Evolutionary conservation across 75 land plant genomes (phyloP).

Genomic region (Cryptomeria japonica): DNA sequence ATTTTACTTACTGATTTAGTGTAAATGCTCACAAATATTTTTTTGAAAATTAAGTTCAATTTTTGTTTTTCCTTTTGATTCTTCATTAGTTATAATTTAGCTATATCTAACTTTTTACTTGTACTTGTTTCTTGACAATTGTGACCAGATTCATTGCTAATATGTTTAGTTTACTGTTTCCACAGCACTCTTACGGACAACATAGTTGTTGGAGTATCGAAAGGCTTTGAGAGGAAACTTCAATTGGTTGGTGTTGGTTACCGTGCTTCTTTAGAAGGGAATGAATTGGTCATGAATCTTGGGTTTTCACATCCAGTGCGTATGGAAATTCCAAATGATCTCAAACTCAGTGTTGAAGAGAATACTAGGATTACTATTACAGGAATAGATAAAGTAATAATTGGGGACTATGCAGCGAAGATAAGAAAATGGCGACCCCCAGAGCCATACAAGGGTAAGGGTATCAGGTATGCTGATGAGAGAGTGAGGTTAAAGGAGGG

Average conservation of each 20-base stretch:
- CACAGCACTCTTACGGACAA: slow-evolving; percentile 91
- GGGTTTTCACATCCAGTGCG: slow-evolving; percentile 94
- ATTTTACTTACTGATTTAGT: neutral
- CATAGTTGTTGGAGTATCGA: slow-evolving; percentile 95
- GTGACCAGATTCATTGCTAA: neutral
- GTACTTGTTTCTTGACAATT: neutral
- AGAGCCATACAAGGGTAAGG: slow-evolving; percentile 98
- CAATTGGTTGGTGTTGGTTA: slow-evolving; percentile 95
- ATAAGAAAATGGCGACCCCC: slow-evolving; percentile 93
- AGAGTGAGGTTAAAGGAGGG: slow-evolving; percentile 87
- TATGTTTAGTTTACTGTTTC: neutral
- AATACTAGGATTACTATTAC: slow-evolving; percentile 79
- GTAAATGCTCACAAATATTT: neutral
- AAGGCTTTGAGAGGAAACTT: slow-evolving; percentile 92
- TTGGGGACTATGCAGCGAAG: slow-evolving; percentile 90
- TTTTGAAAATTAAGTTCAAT: neutral
- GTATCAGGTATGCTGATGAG: slow-evolving; percentile 92
- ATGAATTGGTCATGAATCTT: slow-evolving; percentile 72
- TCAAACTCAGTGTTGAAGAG: slow-evolving; percentile 87
- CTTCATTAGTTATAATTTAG: neutral
- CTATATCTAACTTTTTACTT: neutral
- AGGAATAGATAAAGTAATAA: slow-evolving; percentile 76
- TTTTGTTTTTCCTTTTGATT: neutral
- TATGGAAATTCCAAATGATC: slow-evolving; percentile 69
- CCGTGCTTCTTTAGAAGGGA: slow-evolving; percentile 81